Conservation (phyloP, 495 filamentous ascomycete species). For the Chlorociboria aeruginascens region DNA sequence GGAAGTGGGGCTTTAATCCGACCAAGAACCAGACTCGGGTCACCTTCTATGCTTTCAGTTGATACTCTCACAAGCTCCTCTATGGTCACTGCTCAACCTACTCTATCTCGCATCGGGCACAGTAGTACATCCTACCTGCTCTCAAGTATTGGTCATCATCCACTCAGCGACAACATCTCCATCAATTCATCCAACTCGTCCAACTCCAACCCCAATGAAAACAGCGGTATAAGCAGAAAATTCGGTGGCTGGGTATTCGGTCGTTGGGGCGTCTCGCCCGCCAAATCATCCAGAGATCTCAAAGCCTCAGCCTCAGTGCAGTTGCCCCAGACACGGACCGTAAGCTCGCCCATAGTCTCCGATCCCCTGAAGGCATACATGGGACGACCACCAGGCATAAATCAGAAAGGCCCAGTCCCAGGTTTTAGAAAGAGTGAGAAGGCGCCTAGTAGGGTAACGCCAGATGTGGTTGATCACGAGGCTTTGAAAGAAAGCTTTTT, state of each 20-base stretch:
- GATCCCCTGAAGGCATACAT: conserved; percentile 8
- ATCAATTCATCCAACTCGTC: conserved; percentile 12
- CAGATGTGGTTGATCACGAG: conserved; percentile 25
- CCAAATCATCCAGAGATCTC: conserved; percentile 7
- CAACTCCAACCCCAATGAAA: conserved; percentile 5
- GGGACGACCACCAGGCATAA: conserved; percentile 35
- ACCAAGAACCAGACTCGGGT: conserved; percentile 29
- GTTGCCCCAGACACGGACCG: conserved; percentile 3
- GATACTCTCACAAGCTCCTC: conserved; percentile 27
- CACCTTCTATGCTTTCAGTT: conserved; percentile 15
- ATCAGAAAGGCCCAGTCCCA: conserved; percentile 39
- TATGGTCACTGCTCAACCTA: conserved; percentile 27
- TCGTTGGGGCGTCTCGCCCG: conserved; percentile 37
- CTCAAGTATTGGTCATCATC: conserved; percentile 9
- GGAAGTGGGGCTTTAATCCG: conserved; percentile 31
- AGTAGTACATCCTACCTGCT: conserved; percentile 18
- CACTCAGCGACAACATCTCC: conserved; percentile 17
- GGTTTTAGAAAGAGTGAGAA: conserved; percentile 34
- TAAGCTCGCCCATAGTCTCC: conserved; percentile 2
- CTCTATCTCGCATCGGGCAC: conserved; percentile 12
- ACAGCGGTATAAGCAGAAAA: conserved; percentile 28
- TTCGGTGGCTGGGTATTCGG: conserved; percentile 46
- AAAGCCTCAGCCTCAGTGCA: neutral
- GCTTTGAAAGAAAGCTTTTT: conserved; percentile 13
- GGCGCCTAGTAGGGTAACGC: conserved; percentile 29